Evolutionary conservation across 2,329 filamentous ascomycete genomes (phyloP), one percentile per base, ranked within the genome.

Genomic region (Fusarium pseudoanthophilum): DNA sequence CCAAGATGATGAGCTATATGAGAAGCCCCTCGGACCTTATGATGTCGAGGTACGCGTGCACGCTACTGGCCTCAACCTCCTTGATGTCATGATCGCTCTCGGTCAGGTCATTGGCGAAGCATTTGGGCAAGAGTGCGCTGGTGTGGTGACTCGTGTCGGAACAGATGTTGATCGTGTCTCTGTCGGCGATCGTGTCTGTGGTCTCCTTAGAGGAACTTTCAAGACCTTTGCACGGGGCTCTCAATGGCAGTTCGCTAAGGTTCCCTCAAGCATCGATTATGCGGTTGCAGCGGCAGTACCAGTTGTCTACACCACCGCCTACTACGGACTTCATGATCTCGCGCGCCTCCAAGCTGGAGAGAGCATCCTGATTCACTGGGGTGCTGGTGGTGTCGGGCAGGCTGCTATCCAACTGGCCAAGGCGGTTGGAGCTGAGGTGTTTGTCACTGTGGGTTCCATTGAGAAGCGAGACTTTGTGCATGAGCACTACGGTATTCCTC

Each of bases 401-500:
- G 78, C 78, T 2, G 78, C 81, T 1, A 73, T 83, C 16, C 69
- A 77, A 42, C 64, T 83, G 4, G 75, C 76, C 18, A 63, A 77
- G 42, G 60, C 69, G 14, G 36, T 73, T 15, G 78, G 75, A 0
- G 77, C 79, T 0, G 73, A 80, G 28, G 72, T 84, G 1, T 83
- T 77, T 36, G 76, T 75, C 4, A 84, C 83, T 0, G 81, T 82
- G 3, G 76, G 78, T 5, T 77, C 72, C 10, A 43, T 71, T 13
- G 77, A 78, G 43, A 83, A 84, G 71, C 76, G 75, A 28, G 48
- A 80, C 36, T 46, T 73, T 14, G 60, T 84, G 3, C 69, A 75
- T 6, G 39, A 71, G 14, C 60, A 69, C 60, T 81, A 79, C 39
- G 74, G 76, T 4, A 77, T 84, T 11, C 77, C 77, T 1, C 56